Conservation (phyloP, 2,329 filamentous ascomycete species). For the Fusarium paranaense region DNA sequence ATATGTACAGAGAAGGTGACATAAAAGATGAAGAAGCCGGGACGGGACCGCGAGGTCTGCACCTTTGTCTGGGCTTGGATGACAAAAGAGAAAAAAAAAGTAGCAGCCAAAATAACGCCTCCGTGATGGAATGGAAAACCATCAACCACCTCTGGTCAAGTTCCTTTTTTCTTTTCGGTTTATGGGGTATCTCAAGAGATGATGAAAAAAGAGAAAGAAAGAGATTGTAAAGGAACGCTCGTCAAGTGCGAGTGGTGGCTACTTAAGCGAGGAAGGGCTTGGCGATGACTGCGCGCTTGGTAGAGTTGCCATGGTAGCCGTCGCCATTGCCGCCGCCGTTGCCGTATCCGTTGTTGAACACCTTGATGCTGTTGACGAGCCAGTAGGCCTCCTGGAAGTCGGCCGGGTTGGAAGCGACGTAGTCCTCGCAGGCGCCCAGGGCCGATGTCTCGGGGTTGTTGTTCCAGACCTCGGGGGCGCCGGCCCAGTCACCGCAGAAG, state of each 20-base stretch:
- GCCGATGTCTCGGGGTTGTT: slow-evolving; percentile 67
- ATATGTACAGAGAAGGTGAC: slow-evolving; percentile 37
- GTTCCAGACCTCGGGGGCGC: slow-evolving; percentile 68
- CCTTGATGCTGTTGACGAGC: slow-evolving; percentile 77
- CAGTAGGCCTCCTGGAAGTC: slow-evolving; percentile 82
- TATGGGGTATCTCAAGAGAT: slow-evolving; percentile 25
- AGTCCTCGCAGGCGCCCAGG: slow-evolving; percentile 77
- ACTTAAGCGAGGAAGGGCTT: slow-evolving; percentile 36
- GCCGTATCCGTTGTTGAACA: slow-evolving; percentile 56
- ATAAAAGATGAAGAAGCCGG: slow-evolving; percentile 21
- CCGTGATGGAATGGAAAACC: not conserved
- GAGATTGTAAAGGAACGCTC: not conserved
- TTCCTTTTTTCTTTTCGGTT: slow-evolving; percentile 2
- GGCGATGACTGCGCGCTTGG: slow-evolving; percentile 24
- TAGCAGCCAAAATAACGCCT: slow-evolving; percentile 20
- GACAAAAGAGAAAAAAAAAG: not conserved
- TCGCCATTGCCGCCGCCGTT: slow-evolving; percentile 15
- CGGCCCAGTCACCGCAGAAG: slow-evolving; percentile 92
- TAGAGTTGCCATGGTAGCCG: slow-evolving; percentile 5
- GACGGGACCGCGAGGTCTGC: slow-evolving; percentile 2
- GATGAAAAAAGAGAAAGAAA: slow-evolving; percentile 2
- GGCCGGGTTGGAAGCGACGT: slow-evolving; percentile 76
- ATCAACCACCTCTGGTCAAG: not conserved
- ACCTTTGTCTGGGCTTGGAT: slow-evolving; percentile 8
- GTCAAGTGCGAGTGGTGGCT: not conserved